Base-by-base conservation (phyloP, 805 yeast genomes). In the Huiozyma naganishii region DNA sequence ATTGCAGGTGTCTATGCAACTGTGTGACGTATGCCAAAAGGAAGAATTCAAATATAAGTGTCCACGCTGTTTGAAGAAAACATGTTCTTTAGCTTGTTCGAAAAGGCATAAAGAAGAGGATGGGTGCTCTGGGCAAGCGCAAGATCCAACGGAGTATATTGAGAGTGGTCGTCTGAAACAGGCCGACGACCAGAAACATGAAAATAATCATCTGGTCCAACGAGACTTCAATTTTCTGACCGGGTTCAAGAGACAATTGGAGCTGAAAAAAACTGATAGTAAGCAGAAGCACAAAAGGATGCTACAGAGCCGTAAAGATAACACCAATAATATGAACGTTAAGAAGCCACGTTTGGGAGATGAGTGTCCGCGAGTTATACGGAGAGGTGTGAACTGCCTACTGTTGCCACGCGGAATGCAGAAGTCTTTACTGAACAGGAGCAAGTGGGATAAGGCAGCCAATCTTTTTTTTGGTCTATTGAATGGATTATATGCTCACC, bases 181-280 rank as follows among this genome's bases (percentile, higher is more conserved):
- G 28, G 62, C 56, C 23, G 62, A 64, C 43, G 65, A 61, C 6
- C 64, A 65, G 27, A 62, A 64, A 7, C 51, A 61, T 5, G 75
- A 78, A 32, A 59, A 58, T 23, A 61, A 68, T 33, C 39, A 55
- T 9, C 49, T 67, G 39, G 74, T 88, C 6, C 87, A 88, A 55
- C 64, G 97, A 48, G 97, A 89, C 58, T 89, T 87, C 60, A 82
- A 85, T 56, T 85, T 84, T 55, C 62, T 89, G 30, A 67, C 75
- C 45, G 67, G 65, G 17, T 52, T 85, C 43, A 79, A 79, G 40
- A 65, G 97, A 37, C 61, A 70, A 2, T 67, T 87, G 10, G 70
- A 71, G n/a, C 59, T 84, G 11, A 74, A 78, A 6, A 79, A 76
- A 52, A 61, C 60, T 0, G 90, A 80, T 54, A 61, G 68, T 7